phyloP scores from a whole-genome alignment of 495 filamentous ascomycete genomes.

The Oidiodendron maius region DNA sequence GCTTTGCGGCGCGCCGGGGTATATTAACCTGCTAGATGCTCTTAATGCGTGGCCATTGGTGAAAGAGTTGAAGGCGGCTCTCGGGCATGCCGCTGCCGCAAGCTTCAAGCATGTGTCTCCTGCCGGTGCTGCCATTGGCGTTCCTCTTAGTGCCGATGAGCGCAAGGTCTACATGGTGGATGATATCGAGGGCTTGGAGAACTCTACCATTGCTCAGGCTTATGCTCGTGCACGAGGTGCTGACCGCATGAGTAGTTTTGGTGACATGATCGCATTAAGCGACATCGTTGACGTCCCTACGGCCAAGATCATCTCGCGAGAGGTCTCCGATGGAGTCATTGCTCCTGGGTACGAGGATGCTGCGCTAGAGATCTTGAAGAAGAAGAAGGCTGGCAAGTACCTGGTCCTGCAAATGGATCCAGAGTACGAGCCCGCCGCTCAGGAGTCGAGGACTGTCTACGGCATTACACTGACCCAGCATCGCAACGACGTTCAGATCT shows the following conservation, averaged over 20 bases:
- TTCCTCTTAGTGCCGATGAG: slow-evolving; percentile 78
- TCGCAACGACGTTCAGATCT: slow-evolving; percentile 86
- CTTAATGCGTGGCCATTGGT: slow-evolving; percentile 96
- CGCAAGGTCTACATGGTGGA: slow-evolving; percentile 97
- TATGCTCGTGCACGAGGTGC: slow-evolving; percentile 93
- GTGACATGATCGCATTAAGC: slow-evolving; percentile 90
- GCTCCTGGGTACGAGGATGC: slow-evolving; percentile 79
- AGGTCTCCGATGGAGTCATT: slow-evolving; percentile 96
- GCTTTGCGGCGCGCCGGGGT: slow-evolving; percentile 85
- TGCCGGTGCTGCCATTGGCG: slow-evolving; percentile 89
- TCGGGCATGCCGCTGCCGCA: slow-evolving; percentile 85
- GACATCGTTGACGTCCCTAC: slow-evolving; percentile 85
- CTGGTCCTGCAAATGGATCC: slow-evolving; percentile 92
- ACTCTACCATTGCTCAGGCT: slow-evolving; percentile 81
- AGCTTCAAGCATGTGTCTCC: slow-evolving; percentile 99
- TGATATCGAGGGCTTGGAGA: slow-evolving; percentile 82
- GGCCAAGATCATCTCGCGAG: slow-evolving; percentile 92
- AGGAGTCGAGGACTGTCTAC: slow-evolving; percentile 80
- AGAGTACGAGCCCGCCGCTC: slow-evolving; percentile 66
- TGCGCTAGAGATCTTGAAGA: slow-evolving; percentile 85
- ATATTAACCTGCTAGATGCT: slow-evolving; percentile 94
- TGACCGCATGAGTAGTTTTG: slow-evolving; percentile 96
- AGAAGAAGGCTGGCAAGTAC: slow-evolving; percentile 98
- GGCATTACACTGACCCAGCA: slow-evolving; percentile 80
- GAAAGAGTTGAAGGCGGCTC: slow-evolving; percentile 87